Evolutionary conservation across 1,139 yeast genomes (phyloP).

Genomic region (Protomyces lactucae-debilis): DNA sequence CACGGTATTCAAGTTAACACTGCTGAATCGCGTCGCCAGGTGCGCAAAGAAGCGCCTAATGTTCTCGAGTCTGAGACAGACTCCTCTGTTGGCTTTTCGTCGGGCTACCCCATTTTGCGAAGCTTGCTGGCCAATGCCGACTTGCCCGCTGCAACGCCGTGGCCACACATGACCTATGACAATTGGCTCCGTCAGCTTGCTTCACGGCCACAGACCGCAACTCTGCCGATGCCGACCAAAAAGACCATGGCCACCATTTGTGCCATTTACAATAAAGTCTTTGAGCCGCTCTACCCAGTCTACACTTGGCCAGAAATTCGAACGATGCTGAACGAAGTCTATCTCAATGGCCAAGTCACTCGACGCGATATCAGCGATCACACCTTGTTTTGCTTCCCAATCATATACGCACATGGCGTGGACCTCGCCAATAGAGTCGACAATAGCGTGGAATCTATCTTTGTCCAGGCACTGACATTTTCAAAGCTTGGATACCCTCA

Average conservation of each 20-base stretch:
- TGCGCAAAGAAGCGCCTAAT: neutral
- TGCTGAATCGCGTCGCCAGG: neutral
- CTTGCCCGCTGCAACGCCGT: conserved; percentile 1
- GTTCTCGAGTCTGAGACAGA: neutral
- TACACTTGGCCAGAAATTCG: conserved; percentile 1
- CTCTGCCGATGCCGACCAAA: conserved; percentile 11
- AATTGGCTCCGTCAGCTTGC: conserved; percentile 1
- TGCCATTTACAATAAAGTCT: conserved; percentile 8
- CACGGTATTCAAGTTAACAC: neutral
- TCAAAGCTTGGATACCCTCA: conserved; percentile 9
- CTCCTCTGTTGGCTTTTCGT: conserved; percentile 6
- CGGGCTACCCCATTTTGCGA: conserved; percentile 1
- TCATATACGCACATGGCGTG: conserved; percentile 1
- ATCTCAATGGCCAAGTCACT: conserved; percentile 5
- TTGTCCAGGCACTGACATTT: neutral
- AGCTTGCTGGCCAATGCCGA: neutral
- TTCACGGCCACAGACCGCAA: neutral
- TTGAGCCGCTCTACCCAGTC: conserved; percentile 5
- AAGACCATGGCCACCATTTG: conserved; percentile 1
- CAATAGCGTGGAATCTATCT: neutral
- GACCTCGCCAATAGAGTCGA: conserved; percentile 7
- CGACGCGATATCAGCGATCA: conserved; percentile 8
- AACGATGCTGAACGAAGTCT: conserved; percentile 8
- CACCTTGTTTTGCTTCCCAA: conserved; percentile 10
- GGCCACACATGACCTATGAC: conserved; percentile 13